phyloP scores from a whole-genome alignment of 371 early-diverging fungal species.

The Furculomyces boomerangus region DNA sequence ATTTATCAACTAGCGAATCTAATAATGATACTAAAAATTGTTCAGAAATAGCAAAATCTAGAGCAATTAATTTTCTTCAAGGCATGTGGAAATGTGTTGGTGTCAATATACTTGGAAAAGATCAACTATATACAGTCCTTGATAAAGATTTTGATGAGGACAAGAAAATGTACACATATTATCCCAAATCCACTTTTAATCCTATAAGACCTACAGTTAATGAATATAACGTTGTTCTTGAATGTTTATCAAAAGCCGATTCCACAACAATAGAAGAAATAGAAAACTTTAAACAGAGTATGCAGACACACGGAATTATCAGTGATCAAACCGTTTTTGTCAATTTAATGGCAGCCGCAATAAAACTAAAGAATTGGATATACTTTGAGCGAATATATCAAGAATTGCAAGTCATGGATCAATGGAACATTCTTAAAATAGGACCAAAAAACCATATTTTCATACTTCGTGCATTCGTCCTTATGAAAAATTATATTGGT shows the following conservation, averaged over 20 bases:
- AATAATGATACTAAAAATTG: neutral
- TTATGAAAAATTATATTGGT: neutral
- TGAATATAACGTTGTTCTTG: neutral
- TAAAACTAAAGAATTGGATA: neutral
- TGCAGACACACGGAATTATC: conserved; percentile 1
- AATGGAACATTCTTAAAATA: neutral
- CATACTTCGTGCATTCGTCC: neutral
- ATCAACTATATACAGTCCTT: neutral
- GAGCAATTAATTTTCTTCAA: neutral
- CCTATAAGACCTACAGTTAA: neutral
- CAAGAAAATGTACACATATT: neutral
- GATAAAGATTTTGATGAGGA: neutral
- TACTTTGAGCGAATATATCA: neutral
- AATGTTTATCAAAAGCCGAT: neutral
- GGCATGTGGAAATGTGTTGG: neutral
- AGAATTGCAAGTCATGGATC: neutral
- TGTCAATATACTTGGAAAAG: neutral
- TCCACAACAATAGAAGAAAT: neutral
- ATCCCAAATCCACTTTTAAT: neutral
- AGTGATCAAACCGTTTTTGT: neutral
- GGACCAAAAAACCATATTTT: neutral
- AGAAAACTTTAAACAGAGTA: neutral
- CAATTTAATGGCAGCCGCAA: neutral
- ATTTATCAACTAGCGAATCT: neutral
- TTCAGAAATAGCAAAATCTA: neutral